Conservation (phyloP, 192 early-diverging fungal species). For the Rhizophagus sp. region DNA sequence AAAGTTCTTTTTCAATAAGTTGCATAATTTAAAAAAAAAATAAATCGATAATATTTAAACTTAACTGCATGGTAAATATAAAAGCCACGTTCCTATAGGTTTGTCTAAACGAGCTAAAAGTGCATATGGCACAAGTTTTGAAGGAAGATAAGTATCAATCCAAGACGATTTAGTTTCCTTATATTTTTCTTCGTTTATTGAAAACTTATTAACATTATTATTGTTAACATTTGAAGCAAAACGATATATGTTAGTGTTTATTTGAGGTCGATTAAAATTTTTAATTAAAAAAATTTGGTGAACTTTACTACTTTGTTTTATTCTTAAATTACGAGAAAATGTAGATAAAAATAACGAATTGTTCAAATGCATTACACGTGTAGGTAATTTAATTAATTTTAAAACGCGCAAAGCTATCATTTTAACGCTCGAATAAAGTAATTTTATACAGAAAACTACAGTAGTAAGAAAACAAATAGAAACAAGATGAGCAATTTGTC, state of each 20-base stretch:
- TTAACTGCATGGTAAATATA: constrained; percentile 88
- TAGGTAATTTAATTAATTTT: neutral
- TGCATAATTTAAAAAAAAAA: neutral
- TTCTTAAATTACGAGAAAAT: neutral
- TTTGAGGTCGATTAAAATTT: neutral
- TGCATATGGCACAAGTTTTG: constrained; percentile 65
- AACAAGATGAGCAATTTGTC: too few relatives aligned
- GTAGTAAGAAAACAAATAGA: too few relatives aligned
- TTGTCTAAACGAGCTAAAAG: constrained; percentile 83
- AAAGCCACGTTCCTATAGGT: constrained; percentile 89
- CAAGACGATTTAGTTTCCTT: constrained; percentile 28
- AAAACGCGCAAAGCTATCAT: too few relatives aligned
- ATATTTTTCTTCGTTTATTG: neutral
- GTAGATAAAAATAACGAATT: neutral
- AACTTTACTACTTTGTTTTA: neutral
- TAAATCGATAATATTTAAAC: neutral
- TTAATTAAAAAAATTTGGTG: neutral
- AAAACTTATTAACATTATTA: neutral
- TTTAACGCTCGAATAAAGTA: too few relatives aligned
- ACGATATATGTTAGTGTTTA: neutral
- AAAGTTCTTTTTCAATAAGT: constrained; percentile 15
- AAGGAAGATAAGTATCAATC: constrained; percentile 55
- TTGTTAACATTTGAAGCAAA: neutral
- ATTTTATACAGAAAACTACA: too few relatives aligned
- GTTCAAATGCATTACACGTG: too few relatives aligned